Evolutionary conservation across 495 filamentous ascomycete species (phyloP).

Genomic region (Penicillium steckii): DNA sequence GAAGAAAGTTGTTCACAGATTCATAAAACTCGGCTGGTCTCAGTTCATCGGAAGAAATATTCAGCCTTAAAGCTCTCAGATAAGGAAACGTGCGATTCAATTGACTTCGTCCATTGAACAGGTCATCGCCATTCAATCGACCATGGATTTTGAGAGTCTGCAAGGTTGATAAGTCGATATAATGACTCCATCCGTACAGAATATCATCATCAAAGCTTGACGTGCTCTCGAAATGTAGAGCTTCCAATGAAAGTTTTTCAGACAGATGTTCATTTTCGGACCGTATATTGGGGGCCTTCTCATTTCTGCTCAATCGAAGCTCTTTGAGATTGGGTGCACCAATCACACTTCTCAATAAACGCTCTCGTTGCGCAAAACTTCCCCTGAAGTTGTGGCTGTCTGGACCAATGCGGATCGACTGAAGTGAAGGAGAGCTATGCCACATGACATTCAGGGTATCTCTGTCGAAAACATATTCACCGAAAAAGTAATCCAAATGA

Average conservation of each 20-base stretch:
- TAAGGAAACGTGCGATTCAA: neutral
- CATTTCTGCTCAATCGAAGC: neutral
- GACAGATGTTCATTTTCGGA: too few relatives aligned
- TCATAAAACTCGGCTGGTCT: neutral
- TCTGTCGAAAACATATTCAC: neutral
- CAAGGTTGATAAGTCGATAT: neutral
- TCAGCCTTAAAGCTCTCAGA: neutral
- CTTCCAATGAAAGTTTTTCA: neutral
- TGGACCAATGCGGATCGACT: too few relatives aligned
- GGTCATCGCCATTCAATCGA: neutral
- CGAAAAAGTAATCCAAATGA: neutral
- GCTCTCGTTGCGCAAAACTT: too few relatives aligned
- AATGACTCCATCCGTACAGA: neutral
- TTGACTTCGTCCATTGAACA: neutral
- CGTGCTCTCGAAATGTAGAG: neutral
- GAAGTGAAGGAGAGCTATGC: neutral
- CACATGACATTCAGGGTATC: neutral
- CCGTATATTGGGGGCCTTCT: too few relatives aligned
- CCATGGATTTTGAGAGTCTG: neutral
- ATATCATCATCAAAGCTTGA: neutral
- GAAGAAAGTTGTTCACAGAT: neutral
- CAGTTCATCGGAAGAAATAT: neutral
- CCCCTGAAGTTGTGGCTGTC: too few relatives aligned
- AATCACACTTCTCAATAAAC: too few relatives aligned
- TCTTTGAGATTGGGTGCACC: neutral